phyloP scores from a whole-genome alignment of 2,329 filamentous ascomycete species.

The Rachicladosporium sp. region DNA sequence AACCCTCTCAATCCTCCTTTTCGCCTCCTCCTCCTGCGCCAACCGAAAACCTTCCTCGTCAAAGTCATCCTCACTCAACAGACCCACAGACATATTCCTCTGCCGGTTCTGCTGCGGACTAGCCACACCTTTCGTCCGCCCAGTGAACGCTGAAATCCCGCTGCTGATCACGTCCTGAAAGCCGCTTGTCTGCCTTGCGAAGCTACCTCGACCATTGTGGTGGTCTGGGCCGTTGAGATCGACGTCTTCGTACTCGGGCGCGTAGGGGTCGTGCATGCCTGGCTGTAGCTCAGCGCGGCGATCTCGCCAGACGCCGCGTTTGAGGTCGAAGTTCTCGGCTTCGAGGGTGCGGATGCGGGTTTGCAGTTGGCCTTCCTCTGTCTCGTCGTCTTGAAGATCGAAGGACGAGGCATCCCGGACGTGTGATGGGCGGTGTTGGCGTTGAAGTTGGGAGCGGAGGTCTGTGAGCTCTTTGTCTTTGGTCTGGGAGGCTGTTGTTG shows the following conservation, averaged over 20 bases:
- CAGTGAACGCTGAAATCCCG: constrained; percentile 49
- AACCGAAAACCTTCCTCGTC: constrained; percentile 49
- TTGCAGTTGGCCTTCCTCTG: constrained; percentile 63
- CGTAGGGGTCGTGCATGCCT: constrained; percentile 40
- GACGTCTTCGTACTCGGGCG: constrained; percentile 61
- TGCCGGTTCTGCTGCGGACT: constrained; percentile 4
- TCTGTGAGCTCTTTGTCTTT: constrained; percentile 55
- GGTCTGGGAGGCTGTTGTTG: constrained; percentile 47
- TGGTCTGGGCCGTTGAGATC: constrained; percentile 41
- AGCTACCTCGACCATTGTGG: constrained; percentile 4
- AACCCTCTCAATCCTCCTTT: constrained; percentile 49
- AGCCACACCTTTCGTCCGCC: constrained; percentile 16
- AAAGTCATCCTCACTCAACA: constrained; percentile 42
- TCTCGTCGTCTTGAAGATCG: constrained; percentile 66
- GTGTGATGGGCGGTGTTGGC: constrained; percentile 40
- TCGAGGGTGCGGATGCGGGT: constrained; percentile 70
- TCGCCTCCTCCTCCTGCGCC: constrained; percentile 52
- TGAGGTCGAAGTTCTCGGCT: constrained; percentile 72
- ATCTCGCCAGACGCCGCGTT: constrained; percentile 78
- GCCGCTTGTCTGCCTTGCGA: constrained; percentile 26
- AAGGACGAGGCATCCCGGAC: constrained; percentile 44
- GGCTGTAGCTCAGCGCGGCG: constrained; percentile 61
- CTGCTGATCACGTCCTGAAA: constrained; percentile 51
- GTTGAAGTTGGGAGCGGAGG: constrained; percentile 56
- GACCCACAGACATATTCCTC: constrained; percentile 28